Conservation (phyloP, 2,329 filamentous ascomycete species). For the Trichoderma afroharzianum region DNA sequence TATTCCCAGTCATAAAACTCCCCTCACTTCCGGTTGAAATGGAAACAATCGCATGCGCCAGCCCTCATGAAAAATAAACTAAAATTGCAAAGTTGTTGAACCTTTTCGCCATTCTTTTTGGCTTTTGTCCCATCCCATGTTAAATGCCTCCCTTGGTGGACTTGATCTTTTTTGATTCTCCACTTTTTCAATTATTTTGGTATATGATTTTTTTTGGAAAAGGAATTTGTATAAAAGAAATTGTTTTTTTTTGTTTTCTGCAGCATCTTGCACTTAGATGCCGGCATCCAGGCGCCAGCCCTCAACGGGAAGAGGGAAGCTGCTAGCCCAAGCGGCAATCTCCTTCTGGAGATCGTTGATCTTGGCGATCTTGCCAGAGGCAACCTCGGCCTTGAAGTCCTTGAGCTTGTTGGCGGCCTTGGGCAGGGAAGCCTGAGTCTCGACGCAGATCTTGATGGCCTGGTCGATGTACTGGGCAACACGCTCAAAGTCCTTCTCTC, state of each 20-base stretch:
- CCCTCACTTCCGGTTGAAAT: conserved; percentile 17
- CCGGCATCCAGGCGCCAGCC: conserved; percentile 62
- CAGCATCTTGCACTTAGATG: conserved; percentile 40
- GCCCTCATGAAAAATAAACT: conserved; percentile 16
- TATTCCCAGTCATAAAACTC: conserved; percentile 20
- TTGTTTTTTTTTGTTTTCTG: background rate
- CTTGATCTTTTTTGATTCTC: conserved; percentile 11
- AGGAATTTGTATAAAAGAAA: background rate
- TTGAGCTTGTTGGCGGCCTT: conserved; percentile 99
- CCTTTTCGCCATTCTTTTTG: conserved; percentile 22
- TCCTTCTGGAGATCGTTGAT: conserved; percentile 86
- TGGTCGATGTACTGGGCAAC: conserved; percentile 88
- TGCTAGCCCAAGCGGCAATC: conserved; percentile 79
- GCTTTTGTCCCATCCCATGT: conserved; percentile 20
- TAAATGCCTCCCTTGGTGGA: conserved; percentile 21
- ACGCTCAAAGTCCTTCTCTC: conserved; percentile 84
- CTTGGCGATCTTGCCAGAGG: conserved; percentile 70
- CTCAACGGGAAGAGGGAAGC: conserved; percentile 89
- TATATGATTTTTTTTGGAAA: conserved; percentile 2
- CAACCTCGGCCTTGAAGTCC: conserved; percentile 96
- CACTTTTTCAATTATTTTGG: conserved; percentile 11
- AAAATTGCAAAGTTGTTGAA: conserved; percentile 26
- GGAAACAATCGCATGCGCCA: conserved; percentile 22
- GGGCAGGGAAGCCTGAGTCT: conserved; percentile 77
- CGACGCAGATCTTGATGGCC: conserved; percentile 84